A percentile compares a stretch with the other conserved stretches of the same genome.
phyloP scores from a whole-genome alignment of 768 basidiomycete species.

The Chlorophyllum brunneum region DNA sequence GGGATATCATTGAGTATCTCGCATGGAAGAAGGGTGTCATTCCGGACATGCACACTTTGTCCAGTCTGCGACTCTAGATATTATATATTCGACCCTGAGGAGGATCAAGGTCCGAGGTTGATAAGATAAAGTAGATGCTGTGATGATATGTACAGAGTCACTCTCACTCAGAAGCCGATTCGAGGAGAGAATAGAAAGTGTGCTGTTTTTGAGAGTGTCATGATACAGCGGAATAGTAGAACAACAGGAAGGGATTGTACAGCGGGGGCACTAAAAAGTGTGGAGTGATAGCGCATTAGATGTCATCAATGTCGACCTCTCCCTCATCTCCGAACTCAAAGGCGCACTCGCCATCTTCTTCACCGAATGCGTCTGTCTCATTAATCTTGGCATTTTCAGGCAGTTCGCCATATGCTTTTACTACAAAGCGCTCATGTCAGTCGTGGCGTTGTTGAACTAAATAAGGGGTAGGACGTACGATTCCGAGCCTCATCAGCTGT shows the following conservation, averaged over 20 bases:
- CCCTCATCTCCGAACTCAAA: constrained; percentile 90
- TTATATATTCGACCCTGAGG: not conserved
- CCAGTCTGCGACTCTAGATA: constrained; percentile 16
- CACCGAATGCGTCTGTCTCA: constrained; percentile 91
- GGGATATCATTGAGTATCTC: constrained; percentile 70
- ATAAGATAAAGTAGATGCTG: not conserved
- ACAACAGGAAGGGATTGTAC: constrained; percentile 16
- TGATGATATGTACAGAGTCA: no score
- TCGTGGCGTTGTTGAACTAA: not conserved
- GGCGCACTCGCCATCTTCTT: constrained; percentile 84
- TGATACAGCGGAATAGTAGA: constrained; percentile 17
- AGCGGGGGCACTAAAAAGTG: not conserved
- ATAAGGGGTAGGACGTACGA: constrained; percentile 33
- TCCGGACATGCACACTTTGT: constrained; percentile 65
- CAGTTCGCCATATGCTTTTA: constrained; percentile 97
- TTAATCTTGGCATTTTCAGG: constrained; percentile 97
- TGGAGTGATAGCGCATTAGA: constrained; percentile 36
- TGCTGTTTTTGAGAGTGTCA: constrained; percentile 14
- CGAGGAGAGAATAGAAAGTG: constrained; percentile 7
- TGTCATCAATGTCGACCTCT: constrained; percentile 88
- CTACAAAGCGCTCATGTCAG: constrained; percentile 29
- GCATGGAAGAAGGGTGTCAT: constrained; percentile 66
- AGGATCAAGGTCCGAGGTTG: not conserved
- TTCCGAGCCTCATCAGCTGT: constrained; percentile 93
- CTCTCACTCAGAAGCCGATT: not conserved